These are phyloP conservation scores for Hippophae tibetana DNA, from an alignment of 306 rosid species.

Conservation along the genomic window DNA sequence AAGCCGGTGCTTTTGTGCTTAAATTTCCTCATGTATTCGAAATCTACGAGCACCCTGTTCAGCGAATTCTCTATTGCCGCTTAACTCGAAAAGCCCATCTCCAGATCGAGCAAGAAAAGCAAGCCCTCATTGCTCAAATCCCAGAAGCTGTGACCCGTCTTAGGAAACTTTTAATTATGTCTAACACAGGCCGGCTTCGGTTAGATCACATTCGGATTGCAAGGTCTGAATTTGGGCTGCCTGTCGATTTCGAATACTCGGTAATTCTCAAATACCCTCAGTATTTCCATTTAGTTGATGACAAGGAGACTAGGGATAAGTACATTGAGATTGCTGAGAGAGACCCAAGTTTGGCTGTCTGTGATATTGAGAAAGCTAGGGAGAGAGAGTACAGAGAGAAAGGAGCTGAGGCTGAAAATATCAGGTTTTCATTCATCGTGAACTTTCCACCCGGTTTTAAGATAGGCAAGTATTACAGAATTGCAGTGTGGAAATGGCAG, in stretches of 20 bases:
- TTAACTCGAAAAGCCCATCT: constrained; percentile 60
- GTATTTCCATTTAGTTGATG: constrained; percentile 58
- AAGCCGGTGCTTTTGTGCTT: constrained; percentile 57
- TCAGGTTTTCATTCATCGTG: constrained; percentile 61
- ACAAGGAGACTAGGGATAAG: constrained; percentile 65
- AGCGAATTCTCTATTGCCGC: constrained; percentile 66
- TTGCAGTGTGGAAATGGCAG: constrained; percentile 93
- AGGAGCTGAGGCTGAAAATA: constrained; percentile 68
- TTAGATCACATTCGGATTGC: constrained; percentile 81
- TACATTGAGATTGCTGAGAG: constrained; percentile 59
- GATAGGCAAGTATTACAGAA: constrained; percentile 68
- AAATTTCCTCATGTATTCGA: constrained; percentile 83
- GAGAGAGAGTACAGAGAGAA: constrained; percentile 68
- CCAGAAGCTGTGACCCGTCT: constrained; percentile 63
- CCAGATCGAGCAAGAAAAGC: constrained; percentile 60
- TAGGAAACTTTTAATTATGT: constrained; percentile 73
- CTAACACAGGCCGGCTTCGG: constrained; percentile 51
- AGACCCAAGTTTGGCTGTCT: constrained; percentile 35
- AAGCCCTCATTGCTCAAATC: constrained; percentile 39
- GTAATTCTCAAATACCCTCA: constrained; percentile 59
- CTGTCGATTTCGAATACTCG: constrained; percentile 75
- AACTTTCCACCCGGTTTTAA: constrained; percentile 88
- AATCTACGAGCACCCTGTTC: constrained; percentile 81
- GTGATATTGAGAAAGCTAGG: constrained; percentile 67
- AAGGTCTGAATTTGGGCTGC: constrained; percentile 54